Percentiles rank a stretch among this genome's conserved stretches.
phyloP scores from a whole-genome alignment of 805 yeast species.

The Saccharomyces jurei region DNA sequence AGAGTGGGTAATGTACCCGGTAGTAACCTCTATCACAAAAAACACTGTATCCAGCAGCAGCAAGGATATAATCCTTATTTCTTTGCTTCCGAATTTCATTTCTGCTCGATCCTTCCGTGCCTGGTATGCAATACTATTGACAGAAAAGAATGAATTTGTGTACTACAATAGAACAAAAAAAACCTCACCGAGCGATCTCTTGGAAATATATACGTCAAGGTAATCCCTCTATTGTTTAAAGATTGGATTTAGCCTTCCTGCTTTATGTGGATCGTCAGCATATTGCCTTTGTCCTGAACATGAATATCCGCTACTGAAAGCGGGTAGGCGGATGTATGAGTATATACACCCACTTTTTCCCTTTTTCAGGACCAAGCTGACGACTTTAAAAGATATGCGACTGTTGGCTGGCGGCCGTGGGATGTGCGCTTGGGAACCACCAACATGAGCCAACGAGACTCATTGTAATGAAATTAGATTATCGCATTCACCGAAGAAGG shows the following conservation, averaged over 20 bases:
- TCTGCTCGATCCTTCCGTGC: constrained; percentile 10
- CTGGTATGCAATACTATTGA: background rate
- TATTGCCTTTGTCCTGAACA: background rate
- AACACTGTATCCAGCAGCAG: constrained; percentile 69
- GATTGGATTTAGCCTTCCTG: background rate
- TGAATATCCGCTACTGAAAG: background rate
- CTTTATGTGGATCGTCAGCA: background rate
- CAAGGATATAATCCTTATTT: constrained; percentile 59
- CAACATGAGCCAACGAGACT: background rate
- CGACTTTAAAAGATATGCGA: background rate
- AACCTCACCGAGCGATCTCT: background rate
- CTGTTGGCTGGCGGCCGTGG: background rate
- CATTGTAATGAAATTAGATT: background rate
- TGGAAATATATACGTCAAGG: background rate
- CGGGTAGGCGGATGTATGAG: background rate
- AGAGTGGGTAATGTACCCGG: constrained; percentile 89
- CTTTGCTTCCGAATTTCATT: constrained; percentile 35
- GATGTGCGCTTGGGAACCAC: background rate
- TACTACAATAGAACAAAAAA: no score
- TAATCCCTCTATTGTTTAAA: background rate
- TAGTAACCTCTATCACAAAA: constrained; percentile 73
- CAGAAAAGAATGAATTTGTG: no score
- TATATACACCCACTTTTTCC: background rate
- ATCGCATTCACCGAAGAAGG: background rate
- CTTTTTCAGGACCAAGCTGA: background rate